Evolutionary conservation across 2,329 filamentous ascomycete genomes (phyloP).

Genomic region (Penicillium italicum): DNA sequence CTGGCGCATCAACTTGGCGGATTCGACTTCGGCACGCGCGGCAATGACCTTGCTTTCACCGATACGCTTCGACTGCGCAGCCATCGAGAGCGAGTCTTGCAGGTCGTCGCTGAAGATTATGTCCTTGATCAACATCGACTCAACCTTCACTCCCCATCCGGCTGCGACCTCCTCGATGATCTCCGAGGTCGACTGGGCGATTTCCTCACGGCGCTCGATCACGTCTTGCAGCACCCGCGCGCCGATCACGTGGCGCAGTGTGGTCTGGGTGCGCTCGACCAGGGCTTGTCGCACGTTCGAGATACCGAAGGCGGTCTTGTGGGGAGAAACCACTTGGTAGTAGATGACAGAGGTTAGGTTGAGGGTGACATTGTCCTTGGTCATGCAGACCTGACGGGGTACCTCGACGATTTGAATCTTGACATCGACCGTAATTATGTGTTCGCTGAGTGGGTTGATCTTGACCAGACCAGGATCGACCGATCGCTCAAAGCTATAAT

Average conservation of each 20-base stretch:
- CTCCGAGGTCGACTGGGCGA: conserved; percentile 89
- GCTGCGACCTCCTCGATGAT: conserved; percentile 95
- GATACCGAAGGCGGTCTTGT: conserved; percentile 97
- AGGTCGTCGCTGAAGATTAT: conserved; percentile 95
- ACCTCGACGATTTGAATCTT: conserved; percentile 99
- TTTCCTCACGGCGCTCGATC: conserved; percentile 95
- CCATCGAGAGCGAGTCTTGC: conserved; percentile 96
- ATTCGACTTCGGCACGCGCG: conserved; percentile 92
- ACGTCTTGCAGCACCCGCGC: conserved; percentile 95
- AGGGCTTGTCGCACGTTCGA: conserved; percentile 93
- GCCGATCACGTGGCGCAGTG: conserved; percentile 91
- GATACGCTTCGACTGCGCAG: conserved; percentile 95
- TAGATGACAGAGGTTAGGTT: conserved; percentile 96
- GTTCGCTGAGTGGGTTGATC: conserved; percentile 92
- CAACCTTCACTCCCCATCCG: conserved; percentile 93
- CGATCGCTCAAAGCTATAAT: conserved; percentile 71
- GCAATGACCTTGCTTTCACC: conserved; percentile 98
- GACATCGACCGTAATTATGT: conserved; percentile 87
- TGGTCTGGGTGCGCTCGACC: conserved; percentile 95
- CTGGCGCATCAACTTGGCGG: conserved; percentile 78
- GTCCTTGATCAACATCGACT: conserved; percentile 99
- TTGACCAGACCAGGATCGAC: conserved; percentile 96
- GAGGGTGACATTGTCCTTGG: conserved; percentile 96
- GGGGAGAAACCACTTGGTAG: conserved; percentile 92
- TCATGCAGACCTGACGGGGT: conserved; percentile 96